Evolutionary conservation across 306 rosid genomes (phyloP).

Genomic region (Vigna hirtella): DNA sequence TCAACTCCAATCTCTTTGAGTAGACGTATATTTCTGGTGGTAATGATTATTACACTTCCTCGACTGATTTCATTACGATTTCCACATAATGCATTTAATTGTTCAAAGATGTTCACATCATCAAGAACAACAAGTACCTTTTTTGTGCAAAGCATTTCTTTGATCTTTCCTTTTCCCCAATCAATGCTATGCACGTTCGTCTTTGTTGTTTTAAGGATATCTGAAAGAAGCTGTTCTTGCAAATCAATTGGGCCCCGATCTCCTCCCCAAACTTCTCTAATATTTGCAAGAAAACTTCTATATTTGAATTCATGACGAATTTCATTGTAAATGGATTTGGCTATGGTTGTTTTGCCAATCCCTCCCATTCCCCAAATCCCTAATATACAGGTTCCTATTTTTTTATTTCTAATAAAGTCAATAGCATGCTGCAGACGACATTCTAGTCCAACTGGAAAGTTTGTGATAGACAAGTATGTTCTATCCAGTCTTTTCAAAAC

Average conservation of each 20-base stretch:
- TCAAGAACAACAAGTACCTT: constrained; percentile 16
- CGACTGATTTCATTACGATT: not conserved
- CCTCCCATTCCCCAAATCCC: constrained; percentile 31
- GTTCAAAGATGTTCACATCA: not conserved
- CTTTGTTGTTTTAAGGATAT: constrained; percentile 15
- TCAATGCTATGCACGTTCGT: constrained; percentile 9
- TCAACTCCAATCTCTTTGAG: not conserved
- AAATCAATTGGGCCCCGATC: not conserved
- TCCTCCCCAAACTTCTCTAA: constrained; percentile 27
- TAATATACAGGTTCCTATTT: not conserved
- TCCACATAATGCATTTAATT: not conserved
- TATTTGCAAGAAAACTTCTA: constrained; percentile 17
- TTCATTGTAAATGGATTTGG: constrained; percentile 19
- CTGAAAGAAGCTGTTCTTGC: constrained; percentile 16
- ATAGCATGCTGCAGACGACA: not conserved
- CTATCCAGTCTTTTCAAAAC: not conserved
- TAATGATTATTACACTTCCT: constrained; percentile 44
- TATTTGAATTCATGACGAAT: not conserved
- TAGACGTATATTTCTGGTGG: constrained; percentile 33
- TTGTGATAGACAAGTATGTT: not conserved
- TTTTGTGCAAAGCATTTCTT: not conserved
- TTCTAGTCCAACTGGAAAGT: not conserved
- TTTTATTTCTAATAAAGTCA: not conserved
- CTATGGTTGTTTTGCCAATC: constrained; percentile 16
- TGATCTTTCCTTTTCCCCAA: not conserved